Base-by-base conservation (phyloP, 2,329 filamentous ascomycete species). In the Hypoxylon sp. region DNA sequence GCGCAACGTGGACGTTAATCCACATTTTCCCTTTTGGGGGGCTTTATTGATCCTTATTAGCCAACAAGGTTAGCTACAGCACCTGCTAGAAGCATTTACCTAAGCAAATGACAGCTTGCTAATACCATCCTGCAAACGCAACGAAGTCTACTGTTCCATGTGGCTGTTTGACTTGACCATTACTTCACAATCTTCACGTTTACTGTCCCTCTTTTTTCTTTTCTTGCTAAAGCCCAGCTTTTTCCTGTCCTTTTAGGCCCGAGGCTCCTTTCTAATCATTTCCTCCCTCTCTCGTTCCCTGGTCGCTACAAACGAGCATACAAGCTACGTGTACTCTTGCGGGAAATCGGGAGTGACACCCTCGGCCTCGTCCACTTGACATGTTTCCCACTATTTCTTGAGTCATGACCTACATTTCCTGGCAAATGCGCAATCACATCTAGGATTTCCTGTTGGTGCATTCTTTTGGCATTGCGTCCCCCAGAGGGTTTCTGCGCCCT, bases 51-150 rank as follows among this genome's bases (percentile, higher is more conserved):
- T 22, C 11, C 19, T 19, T 20, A n/a, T 37, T 17, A 41, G n/a
- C 20, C 46, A 51, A 50, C 44, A 43, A 17, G 24, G 41, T 28
- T 44, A 56, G 39, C 22, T 20, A 15, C 32, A 50, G 47, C 28
- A 52, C 19, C 30, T 52, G 20, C 49, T 46, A 53, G 34, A 28
- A 47, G 19, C 32, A 22, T 56, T 58, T 62, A 55, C 51, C 22
- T 61, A 64, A 58, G 62, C 59, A 56, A 44, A 59, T 67, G 64
- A 70, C 66, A 70, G 62, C 53, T 70, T 68, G 61, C 65, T 59
- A 50, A 56, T 41, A 55, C 48, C n/a, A n/a, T n/a, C n/a, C n/a
- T n/a, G 34, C 30, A 24, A 49, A 41, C 43, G 49, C 20, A 37
- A 48, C n/a, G n/a, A n/a, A 4, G 22, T 56, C 30, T 13, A 32